Percentiles rank a stretch among this genome's conserved stretches.
Evolutionary conservation across 1,139 yeast genomes (phyloP).

Genomic region (Pichia sp.): DNA sequence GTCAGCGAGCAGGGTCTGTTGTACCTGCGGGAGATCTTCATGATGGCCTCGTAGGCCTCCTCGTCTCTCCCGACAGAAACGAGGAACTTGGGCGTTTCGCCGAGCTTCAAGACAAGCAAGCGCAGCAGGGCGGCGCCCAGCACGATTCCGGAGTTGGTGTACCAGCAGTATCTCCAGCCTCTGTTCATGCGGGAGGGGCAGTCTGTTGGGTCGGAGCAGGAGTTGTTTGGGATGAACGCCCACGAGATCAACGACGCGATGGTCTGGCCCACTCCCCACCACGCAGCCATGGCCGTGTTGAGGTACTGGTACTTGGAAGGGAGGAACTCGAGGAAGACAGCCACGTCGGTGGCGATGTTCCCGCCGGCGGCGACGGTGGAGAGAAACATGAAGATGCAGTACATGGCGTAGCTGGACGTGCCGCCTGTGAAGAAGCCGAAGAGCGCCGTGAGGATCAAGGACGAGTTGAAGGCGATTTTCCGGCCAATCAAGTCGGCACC

Average conservation of each 20-base stretch:
- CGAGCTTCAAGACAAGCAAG: slow-evolving; percentile 43
- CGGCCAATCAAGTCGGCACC: slow-evolving; percentile 60
- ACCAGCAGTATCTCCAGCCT: slow-evolving; percentile 62
- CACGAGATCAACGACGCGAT: slow-evolving; percentile 51
- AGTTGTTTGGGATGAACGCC: slow-evolving; percentile 49
- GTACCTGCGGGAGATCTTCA: slow-evolving; percentile 40
- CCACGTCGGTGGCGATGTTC: slow-evolving; percentile 56
- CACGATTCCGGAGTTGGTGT: slow-evolving; percentile 50
- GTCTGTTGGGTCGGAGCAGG: slow-evolving; percentile 39
- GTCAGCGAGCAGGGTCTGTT: slow-evolving; percentile 42
- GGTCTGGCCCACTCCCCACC: slow-evolving; percentile 64
- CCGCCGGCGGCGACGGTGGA: slow-evolving; percentile 53
- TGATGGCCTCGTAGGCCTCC: slow-evolving; percentile 42
- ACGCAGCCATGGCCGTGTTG: slow-evolving; percentile 52
- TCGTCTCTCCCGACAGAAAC: slow-evolving; percentile 50
- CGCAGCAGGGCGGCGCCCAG: slow-evolving; percentile 45
- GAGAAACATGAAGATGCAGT: slow-evolving; percentile 46
- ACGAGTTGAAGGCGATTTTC: slow-evolving; percentile 50
- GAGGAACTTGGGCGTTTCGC: slow-evolving; percentile 57
- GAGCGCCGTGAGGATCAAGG: slow-evolving; percentile 46
- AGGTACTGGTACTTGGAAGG: slow-evolving; percentile 53
- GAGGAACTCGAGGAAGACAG: slow-evolving; percentile 55
- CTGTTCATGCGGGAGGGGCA: slow-evolving; percentile 46
- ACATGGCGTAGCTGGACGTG: slow-evolving; percentile 39
- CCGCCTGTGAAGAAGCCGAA: slow-evolving; percentile 54